A percentile compares a stretch with the other conserved stretches of the same genome.
Evolutionary conservation across 2,329 filamentous ascomycete genomes (phyloP).

Genomic region (Neonectria punicea): DNA sequence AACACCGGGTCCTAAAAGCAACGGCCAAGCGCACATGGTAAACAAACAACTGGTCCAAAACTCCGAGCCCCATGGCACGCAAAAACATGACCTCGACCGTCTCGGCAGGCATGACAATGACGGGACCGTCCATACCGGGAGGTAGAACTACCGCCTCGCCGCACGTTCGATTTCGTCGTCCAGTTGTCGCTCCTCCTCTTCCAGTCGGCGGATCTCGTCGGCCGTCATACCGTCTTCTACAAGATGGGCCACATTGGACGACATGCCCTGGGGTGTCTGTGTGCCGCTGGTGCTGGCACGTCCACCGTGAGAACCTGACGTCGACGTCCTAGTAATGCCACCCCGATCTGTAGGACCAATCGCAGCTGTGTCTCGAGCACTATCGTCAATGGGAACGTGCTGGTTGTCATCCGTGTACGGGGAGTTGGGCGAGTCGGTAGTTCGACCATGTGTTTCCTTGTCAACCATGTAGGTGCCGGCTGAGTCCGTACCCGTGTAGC

Average conservation of each 20-base stretch:
- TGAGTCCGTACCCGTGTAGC: constrained; percentile 39
- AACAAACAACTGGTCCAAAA: constrained; percentile 32
- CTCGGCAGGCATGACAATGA: constrained; percentile 13
- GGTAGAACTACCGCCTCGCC: constrained; percentile 40
- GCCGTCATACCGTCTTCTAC: constrained; percentile 71
- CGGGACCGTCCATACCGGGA: constrained; percentile 17
- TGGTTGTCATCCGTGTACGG: constrained; percentile 56
- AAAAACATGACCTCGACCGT: constrained; percentile 23
- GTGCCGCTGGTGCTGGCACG: constrained; percentile 27
- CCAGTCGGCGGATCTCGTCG: constrained; percentile 64
- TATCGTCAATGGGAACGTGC: constrained; percentile 36
- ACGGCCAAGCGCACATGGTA: constrained; percentile 23
- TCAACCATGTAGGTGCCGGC: constrained; percentile 56
- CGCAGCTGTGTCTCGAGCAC: constrained; percentile 23
- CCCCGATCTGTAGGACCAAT: constrained; percentile 13
- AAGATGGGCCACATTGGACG: constrained; percentile 59
- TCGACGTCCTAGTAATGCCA: constrained; percentile 29
- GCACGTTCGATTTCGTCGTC: constrained; percentile 66
- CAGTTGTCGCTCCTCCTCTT: constrained; percentile 67
- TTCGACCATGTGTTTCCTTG: constrained; percentile 55
- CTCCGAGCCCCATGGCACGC: constrained; percentile 37
- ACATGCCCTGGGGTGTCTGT: constrained; percentile 46
- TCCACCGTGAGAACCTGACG: constrained; percentile 27
- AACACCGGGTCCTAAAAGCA: constrained; percentile 20
- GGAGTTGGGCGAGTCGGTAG: constrained; percentile 53